phyloP scores from a whole-genome alignment of 768 basidiomycete species.

The Mycena sanguinolenta region DNA sequence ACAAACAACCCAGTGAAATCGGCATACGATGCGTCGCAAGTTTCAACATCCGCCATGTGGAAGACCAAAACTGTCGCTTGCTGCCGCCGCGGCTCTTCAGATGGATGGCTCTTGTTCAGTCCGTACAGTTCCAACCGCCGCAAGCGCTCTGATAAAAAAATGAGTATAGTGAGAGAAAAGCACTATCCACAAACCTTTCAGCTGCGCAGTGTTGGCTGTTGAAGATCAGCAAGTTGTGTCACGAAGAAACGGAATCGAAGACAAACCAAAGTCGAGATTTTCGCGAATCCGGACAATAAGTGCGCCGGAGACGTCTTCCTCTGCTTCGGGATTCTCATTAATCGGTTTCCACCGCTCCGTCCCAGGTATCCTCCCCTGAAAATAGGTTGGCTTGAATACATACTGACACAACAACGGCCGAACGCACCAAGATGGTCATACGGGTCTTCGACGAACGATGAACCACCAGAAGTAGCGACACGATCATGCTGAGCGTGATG shows the following conservation, averaged over 20 bases:
- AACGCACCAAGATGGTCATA: slow-evolving; percentile 88
- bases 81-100: slow-evolving; percentile 84
- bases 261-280: slow-evolving; percentile 89
- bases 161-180: neutral
- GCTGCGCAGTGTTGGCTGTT: slow-evolving; percentile 91
- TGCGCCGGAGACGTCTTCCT: slow-evolving; percentile 84
- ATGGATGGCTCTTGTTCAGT: slow-evolving; percentile 83
- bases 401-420: neutral
- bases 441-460: slow-evolving; percentile 89
- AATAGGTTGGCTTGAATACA: neutral
- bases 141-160: slow-evolving; percentile 69
- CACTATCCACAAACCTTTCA: slow-evolving; percentile 72
- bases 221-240: slow-evolving; percentile 6
- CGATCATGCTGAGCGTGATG: slow-evolving; percentile 87
- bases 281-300: slow-evolving; percentile 93
- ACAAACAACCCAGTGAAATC: neutral
- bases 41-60: slow-evolving; percentile 93
- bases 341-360: slow-evolving; percentile 93
- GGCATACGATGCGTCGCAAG: slow-evolving; percentile 90
- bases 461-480: slow-evolving; percentile 91
- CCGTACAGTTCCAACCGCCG: slow-evolving; percentile 93
- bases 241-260: slow-evolving; percentile 4
- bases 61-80: slow-evolving; percentile 87
- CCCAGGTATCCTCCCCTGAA: slow-evolving; percentile 87
- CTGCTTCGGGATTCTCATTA: slow-evolving; percentile 86